phyloP scores from a whole-genome alignment of 495 filamentous ascomycete species.

The Mytilinidion resinicola region DNA sequence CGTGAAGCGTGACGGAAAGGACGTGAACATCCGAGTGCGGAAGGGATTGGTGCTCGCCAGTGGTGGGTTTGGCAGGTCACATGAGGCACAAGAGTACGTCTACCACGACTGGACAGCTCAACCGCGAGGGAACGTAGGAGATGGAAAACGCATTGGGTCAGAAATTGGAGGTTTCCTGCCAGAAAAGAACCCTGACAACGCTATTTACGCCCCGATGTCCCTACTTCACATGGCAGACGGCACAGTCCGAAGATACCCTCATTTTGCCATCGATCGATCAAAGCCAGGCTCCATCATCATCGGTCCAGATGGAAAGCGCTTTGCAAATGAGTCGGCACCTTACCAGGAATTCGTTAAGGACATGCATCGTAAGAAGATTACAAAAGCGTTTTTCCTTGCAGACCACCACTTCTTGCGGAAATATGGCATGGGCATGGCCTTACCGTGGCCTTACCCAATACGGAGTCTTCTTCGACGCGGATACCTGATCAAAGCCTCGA shows the following conservation, averaged over 20 bases:
- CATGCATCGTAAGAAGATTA: constrained; percentile 5
- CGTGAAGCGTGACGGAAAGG: constrained; percentile 14
- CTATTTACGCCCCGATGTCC: background rate
- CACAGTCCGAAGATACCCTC: background rate
- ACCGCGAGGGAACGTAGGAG: background rate
- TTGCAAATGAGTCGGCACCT: constrained; percentile 26
- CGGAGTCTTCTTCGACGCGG: background rate
- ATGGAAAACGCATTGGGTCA: constrained; percentile 3
- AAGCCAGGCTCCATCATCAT: constrained; percentile 31
- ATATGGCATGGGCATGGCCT: constrained; percentile 3
- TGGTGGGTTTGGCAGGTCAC: constrained; percentile 25
- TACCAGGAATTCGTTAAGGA: constrained; percentile 25
- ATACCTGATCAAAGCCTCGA: constrained; percentile 35
- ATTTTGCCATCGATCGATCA: constrained; percentile 15
- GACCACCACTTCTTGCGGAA: background rate
- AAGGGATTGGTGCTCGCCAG: constrained; percentile 26
- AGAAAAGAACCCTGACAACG: constrained; percentile 1
- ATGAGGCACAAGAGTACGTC: constrained; percentile 6
- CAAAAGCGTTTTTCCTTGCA: background rate
- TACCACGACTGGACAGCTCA: background rate
- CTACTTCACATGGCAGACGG: background rate
- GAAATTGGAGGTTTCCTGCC: background rate
- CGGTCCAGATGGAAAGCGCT: constrained; percentile 23
- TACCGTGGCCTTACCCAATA: background rate
- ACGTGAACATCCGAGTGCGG: constrained; percentile 9